These are phyloP conservation scores for Pichia scutulata DNA, from an alignment of 805 yeast genomes.

Conservation along the genomic window DNA sequence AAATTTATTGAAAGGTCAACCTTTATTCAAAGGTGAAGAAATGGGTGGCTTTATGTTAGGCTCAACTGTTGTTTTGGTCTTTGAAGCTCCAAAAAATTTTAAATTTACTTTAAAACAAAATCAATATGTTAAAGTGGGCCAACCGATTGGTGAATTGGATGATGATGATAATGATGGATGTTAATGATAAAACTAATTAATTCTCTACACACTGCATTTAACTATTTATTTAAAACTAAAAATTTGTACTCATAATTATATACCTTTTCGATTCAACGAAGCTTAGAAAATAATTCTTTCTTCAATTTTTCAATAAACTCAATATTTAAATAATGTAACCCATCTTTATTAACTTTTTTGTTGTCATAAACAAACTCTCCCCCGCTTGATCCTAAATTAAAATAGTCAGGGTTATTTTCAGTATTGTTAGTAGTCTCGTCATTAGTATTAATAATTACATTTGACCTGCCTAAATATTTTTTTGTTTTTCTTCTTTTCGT, in stretches of 20 bases:
- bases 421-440: not conserved
- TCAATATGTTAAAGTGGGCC: slow-evolving; percentile 81
- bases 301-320: slow-evolving; percentile 49
- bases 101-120: slow-evolving; percentile 62
- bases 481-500: not conserved
- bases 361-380: not conserved
- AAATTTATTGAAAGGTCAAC: slow-evolving; percentile 71
- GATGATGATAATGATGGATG: not conserved
- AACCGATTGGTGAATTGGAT: slow-evolving; percentile 48
- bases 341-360: slow-evolving; percentile 7
- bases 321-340: slow-evolving; percentile 37
- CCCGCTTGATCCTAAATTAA: not conserved
- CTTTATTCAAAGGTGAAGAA: slow-evolving; percentile 85
- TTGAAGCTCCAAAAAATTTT: slow-evolving; percentile 87
- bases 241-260: not conserved
- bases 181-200: not conserved
- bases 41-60: slow-evolving; percentile 97
- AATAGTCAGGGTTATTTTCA: not conserved
- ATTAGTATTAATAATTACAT: not conserved
- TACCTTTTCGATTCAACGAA: not conserved
- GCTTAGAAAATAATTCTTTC: slow-evolving; percentile 32
- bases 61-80: slow-evolving; percentile 91
- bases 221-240: not conserved
- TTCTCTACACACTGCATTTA: not conserved
- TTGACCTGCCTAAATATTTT: slow-evolving; percentile 9